Conservation (phyloP, 2,329 filamentous ascomycete genomes). For the Colletotrichum sp. region DNA sequence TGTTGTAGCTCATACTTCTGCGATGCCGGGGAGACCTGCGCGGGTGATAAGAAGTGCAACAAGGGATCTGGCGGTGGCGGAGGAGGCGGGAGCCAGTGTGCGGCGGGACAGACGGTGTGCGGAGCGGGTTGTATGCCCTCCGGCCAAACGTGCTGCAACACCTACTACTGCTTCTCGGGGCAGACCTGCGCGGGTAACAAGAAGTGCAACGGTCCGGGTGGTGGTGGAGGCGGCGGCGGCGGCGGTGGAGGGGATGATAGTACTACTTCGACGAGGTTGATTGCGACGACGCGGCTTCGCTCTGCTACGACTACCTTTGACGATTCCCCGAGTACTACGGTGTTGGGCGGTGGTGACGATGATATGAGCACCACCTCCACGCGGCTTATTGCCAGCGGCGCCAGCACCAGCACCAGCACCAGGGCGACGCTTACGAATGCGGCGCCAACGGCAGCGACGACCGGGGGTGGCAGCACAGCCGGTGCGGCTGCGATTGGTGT, state of each 20-base stretch:
- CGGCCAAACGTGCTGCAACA: constrained; percentile 30
- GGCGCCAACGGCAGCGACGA: background rate
- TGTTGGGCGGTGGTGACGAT: background rate
- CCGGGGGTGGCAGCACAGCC: background rate
- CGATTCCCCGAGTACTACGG: background rate
- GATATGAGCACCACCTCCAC: background rate
- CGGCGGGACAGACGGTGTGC: constrained; percentile 22
- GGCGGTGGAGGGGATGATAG: background rate
- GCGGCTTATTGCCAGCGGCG: background rate
- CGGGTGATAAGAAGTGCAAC: background rate
- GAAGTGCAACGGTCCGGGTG: background rate
- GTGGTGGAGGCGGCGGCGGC: background rate
- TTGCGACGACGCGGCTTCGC: background rate
- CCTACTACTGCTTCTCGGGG: constrained; percentile 23
- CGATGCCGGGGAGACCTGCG: constrained; percentile 18
- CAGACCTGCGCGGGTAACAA: constrained; percentile 8
- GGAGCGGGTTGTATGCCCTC: constrained; percentile 31
- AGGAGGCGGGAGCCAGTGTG: background rate
- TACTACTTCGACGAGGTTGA: background rate
- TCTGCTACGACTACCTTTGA: background rate
- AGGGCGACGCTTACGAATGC: background rate
- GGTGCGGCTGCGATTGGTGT: background rate
- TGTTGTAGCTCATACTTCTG: constrained; percentile 29
- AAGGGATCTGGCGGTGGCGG: background rate
- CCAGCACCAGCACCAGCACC: background rate